Percentiles rank a stretch among this genome's conserved stretches.
These are phyloP conservation scores for Gynandropsis gynandra DNA, from an alignment of 345 rosid genomes.

Conservation along the genomic window DNA sequence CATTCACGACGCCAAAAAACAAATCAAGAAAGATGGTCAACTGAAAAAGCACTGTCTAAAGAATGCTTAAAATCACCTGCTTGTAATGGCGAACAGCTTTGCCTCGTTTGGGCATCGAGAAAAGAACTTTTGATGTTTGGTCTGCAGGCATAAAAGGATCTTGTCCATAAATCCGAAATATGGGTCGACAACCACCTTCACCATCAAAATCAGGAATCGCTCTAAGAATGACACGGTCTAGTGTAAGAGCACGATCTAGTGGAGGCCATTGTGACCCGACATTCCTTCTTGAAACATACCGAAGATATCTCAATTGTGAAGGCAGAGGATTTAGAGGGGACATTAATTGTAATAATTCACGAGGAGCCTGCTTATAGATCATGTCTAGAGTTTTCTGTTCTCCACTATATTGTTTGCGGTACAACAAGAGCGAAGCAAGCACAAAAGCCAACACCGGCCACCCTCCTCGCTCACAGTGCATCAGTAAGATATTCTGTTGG, in stretches of 20 bases:
- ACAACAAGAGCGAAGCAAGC: conserved; percentile 66
- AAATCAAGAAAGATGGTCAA: neutral
- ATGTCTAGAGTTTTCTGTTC: conserved; percentile 67
- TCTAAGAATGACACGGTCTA: conserved; percentile 61
- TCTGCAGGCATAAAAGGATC: conserved; percentile 62
- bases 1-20: neutral
- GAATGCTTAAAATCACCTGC: conserved; percentile 39
- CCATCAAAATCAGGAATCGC: conserved; percentile 49
- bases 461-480: conserved; percentile 64
- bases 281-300: conserved; percentile 63
- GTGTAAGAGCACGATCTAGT: conserved; percentile 50
- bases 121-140: conserved; percentile 51
- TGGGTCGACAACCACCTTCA: conserved; percentile 66
- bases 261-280: conserved; percentile 66
- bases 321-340: conserved; percentile 64
- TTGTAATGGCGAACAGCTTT: conserved; percentile 48
- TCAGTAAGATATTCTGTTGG: conserved; percentile 56
- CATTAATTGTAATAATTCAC: conserved; percentile 54
- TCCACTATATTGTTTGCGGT: conserved; percentile 50
- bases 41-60: neutral
- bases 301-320: conserved; percentile 76
- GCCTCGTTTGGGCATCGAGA: conserved; percentile 55
- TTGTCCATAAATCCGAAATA: conserved; percentile 66
- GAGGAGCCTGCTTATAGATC: conserved; percentile 71
- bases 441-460: conserved; percentile 79